These are phyloP conservation scores for Wickerhamiella sorbophila DNA, from an alignment of 805 yeast species.

Conservation along the genomic window DNA sequence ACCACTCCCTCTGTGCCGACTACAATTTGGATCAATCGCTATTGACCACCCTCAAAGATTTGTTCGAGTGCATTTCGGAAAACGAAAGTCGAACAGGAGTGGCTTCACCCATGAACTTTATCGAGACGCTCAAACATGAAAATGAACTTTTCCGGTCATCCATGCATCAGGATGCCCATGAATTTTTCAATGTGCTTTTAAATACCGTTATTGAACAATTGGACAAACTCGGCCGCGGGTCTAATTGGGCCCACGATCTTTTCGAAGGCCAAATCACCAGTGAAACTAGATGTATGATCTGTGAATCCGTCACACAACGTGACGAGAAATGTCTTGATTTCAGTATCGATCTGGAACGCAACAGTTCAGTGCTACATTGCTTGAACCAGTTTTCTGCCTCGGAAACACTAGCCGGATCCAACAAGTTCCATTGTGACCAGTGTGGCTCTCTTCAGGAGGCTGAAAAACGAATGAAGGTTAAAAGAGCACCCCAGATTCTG, in stretches of 20 bases:
- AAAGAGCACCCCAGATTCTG: constrained; percentile 59
- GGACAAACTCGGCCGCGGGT: constrained; percentile 17
- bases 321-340: constrained; percentile 81
- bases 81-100: constrained; percentile 58
- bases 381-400: constrained; percentile 69
- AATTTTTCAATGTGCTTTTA: constrained; percentile 73
- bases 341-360: constrained; percentile 66
- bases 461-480: constrained; percentile 71
- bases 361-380: constrained; percentile 63
- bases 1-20: constrained; percentile 41
- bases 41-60: constrained; percentile 62
- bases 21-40: constrained; percentile 39
- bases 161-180: constrained; percentile 99
- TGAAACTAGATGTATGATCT: constrained; percentile 78
- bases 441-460: constrained; percentile 92
- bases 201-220: constrained; percentile 49
- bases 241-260: constrained; percentile 42
- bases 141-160: constrained; percentile 75
- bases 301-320: constrained; percentile 68
- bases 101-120: constrained; percentile 63
- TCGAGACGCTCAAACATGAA: constrained; percentile 63
- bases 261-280: constrained; percentile 79
- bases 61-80: constrained; percentile 73
- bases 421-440: constrained; percentile 84
- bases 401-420: constrained; percentile 73